A percentile compares a stretch with the other conserved stretches of the same genome.
These are phyloP conservation scores for Stereum hirsutum DNA, from an alignment of 1,284 basidiomycete genomes.

Conservation along the genomic window DNA sequence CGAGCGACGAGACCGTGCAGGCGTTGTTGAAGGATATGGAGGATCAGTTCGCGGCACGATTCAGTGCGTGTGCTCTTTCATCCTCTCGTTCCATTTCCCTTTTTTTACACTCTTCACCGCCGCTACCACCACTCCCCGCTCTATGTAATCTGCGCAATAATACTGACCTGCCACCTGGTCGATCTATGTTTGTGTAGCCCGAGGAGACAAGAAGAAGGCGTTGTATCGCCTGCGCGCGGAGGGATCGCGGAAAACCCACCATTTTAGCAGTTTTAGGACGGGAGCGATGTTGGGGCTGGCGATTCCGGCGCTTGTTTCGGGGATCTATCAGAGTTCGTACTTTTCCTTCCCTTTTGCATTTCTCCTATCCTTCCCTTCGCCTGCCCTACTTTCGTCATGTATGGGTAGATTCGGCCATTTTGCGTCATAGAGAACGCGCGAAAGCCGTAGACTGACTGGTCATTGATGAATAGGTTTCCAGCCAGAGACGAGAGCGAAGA, in stretches of 20 bases:
- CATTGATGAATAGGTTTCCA: slow-evolving; percentile 43
- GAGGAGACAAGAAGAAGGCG: slow-evolving; percentile 80
- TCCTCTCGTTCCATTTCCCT: too few species aligned
- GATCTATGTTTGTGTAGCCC: slow-evolving; percentile 36
- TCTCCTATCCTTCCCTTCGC: not conserved
- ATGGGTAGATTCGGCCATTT: slow-evolving; percentile 45
- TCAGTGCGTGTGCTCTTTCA: slow-evolving; percentile 46
- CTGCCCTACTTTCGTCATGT: slow-evolving; percentile 3
- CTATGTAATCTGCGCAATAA: not conserved
- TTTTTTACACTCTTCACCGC: not conserved
- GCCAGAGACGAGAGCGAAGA: slow-evolving; percentile 39
- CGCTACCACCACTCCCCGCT: not conserved
- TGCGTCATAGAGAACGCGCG: too few species aligned
- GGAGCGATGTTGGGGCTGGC: slow-evolving; percentile 75
- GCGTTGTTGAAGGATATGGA: slow-evolving; percentile 70
- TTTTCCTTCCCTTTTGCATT: slow-evolving; percentile 2
- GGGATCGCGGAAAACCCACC: slow-evolving; percentile 52
- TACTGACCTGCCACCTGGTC: not conserved
- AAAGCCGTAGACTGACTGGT: too few species aligned
- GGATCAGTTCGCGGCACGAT: slow-evolving; percentile 60
- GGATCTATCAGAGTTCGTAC: slow-evolving; percentile 57
- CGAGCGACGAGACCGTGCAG: slow-evolving; percentile 53
- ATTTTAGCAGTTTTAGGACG: slow-evolving; percentile 69
- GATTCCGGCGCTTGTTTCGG: slow-evolving; percentile 66
- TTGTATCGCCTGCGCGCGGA: slow-evolving; percentile 57